These are phyloP conservation scores for Podospora sp. DNA, from an alignment of 495 filamentous ascomycete genomes.

Conservation along the genomic window DNA sequence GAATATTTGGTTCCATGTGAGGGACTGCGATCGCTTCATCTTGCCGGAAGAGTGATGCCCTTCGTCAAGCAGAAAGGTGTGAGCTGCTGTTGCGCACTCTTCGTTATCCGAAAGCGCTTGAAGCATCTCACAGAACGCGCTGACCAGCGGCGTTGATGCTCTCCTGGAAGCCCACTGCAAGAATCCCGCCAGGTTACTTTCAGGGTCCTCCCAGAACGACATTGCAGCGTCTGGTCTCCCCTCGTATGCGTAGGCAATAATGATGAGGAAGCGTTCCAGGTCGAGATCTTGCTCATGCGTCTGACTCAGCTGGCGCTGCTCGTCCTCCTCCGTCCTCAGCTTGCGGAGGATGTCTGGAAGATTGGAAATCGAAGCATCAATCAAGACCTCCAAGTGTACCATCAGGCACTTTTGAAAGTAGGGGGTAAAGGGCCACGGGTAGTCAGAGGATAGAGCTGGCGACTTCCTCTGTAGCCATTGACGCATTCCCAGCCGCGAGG, in stretches of 20 bases:
- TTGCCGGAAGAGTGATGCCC: slow-evolving; percentile 69
- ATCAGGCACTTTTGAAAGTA: slow-evolving; percentile 71
- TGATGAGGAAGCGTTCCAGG: slow-evolving; percentile 86
- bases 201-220: slow-evolving; percentile 84
- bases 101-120: slow-evolving; percentile 79
- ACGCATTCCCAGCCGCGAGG: slow-evolving; percentile 72
- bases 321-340: slow-evolving; percentile 86
- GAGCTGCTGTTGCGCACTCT: slow-evolving; percentile 75
- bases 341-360: slow-evolving; percentile 89
- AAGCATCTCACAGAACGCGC: slow-evolving; percentile 94
- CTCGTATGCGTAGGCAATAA: slow-evolving; percentile 90
- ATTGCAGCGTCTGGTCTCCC: slow-evolving; percentile 77
- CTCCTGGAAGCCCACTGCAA: slow-evolving; percentile 91
- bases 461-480: slow-evolving; percentile 78
- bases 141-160: slow-evolving; percentile 88
- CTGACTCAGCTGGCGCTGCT: slow-evolving; percentile 72
- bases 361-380: slow-evolving; percentile 90
- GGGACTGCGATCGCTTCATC: slow-evolving; percentile 73
- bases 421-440: slow-evolving; percentile 56
- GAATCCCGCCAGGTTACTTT: slow-evolving; percentile 90
- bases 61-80: slow-evolving; percentile 89
- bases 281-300: slow-evolving; percentile 74
- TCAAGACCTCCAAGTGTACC: slow-evolving; percentile 78
- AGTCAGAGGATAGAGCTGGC: slow-evolving; percentile 62
- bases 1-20: slow-evolving; percentile 93